A percentile compares a stretch with the other conserved stretches of the same genome.
Conservation (phyloP, 2,329 filamentous ascomycete species). For the Coleophoma cylindrospora region DNA sequence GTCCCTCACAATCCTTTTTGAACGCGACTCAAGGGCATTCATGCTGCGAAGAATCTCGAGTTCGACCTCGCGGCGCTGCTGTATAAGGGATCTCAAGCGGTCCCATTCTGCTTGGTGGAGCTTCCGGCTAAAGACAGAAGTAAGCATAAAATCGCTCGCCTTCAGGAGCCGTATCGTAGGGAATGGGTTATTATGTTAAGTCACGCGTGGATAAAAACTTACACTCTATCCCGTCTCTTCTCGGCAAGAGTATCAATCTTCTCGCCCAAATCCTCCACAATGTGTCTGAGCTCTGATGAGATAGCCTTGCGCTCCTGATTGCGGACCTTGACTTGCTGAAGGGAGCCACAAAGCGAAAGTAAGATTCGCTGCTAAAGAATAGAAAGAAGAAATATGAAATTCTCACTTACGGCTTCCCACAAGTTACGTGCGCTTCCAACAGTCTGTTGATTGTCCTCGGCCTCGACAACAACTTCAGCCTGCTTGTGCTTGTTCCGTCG, state of each 20-base stretch:
- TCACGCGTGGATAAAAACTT: conserved; percentile 4
- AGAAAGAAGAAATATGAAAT: background rate
- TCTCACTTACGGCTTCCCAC: conserved; percentile 9
- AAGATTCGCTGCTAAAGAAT: no score
- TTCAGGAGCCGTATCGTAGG: no score
- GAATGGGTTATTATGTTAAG: no score
- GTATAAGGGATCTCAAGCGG: conserved; percentile 20
- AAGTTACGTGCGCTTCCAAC: conserved; percentile 12
- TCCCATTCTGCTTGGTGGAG: conserved; percentile 15
- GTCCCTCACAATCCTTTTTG: conserved; percentile 18
- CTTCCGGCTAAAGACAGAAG: conserved; percentile 10
- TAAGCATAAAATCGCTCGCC: background rate
- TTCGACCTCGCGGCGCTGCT: conserved; percentile 20
- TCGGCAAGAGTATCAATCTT: conserved; percentile 18
- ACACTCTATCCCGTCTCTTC: conserved; percentile 18
- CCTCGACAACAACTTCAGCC: background rate
- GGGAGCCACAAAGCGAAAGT: no score
- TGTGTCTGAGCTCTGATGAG: conserved; percentile 16
- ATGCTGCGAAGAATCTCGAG: conserved; percentile 20
- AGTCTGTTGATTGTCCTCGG: conserved; percentile 5
- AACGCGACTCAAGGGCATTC: conserved; percentile 16
- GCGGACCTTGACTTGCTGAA: background rate
- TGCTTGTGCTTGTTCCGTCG: conserved; percentile 8
- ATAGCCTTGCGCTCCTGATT: conserved; percentile 22
- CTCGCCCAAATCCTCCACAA: conserved; percentile 14